These are phyloP conservation scores for Lasiodiplodia theobromae DNA, from an alignment of 2,329 filamentous ascomycete genomes.

Conservation along the genomic window DNA sequence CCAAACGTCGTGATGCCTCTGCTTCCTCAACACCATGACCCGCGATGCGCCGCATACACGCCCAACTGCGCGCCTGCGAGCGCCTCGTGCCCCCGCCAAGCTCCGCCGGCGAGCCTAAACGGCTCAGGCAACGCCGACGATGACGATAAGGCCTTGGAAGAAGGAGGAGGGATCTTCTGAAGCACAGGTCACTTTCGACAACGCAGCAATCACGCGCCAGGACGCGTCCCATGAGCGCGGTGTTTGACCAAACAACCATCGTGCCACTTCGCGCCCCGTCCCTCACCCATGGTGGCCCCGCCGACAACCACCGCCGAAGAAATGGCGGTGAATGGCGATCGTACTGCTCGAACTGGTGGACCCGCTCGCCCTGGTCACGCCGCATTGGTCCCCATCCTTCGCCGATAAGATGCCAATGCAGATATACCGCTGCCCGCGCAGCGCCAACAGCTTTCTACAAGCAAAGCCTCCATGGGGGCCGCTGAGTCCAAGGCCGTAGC, in stretches of 20 bases:
- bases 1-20: not conserved
- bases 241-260: conserved; percentile 1
- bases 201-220: conserved; percentile 27
- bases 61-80: not conserved
- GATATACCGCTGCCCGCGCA: conserved; percentile 24
- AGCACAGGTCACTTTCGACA: conserved; percentile 26
- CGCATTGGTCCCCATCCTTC: conserved; percentile 18
- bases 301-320: conserved; percentile 10
- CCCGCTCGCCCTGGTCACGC: conserved; percentile 25
- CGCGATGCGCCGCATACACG: not conserved
- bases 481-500: conserved; percentile 25
- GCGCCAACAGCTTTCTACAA: not conserved
- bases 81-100: not conserved
- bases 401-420: conserved; percentile 7
- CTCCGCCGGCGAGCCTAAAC: not conserved
- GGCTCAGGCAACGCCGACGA: not conserved
- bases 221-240: conserved; percentile 21
- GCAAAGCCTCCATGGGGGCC: conserved; percentile 26
- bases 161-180: conserved; percentile 15
- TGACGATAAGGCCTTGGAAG: conserved; percentile 13
- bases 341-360: conserved; percentile 26
- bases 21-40: conserved; percentile 6
- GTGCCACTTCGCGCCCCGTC: conserved; percentile 19
- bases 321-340: conserved; percentile 30
- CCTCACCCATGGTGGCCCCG: conserved; percentile 13